phyloP scores from a whole-genome alignment of 2,329 filamentous ascomycete species.

The Neurospora sp. region DNA sequence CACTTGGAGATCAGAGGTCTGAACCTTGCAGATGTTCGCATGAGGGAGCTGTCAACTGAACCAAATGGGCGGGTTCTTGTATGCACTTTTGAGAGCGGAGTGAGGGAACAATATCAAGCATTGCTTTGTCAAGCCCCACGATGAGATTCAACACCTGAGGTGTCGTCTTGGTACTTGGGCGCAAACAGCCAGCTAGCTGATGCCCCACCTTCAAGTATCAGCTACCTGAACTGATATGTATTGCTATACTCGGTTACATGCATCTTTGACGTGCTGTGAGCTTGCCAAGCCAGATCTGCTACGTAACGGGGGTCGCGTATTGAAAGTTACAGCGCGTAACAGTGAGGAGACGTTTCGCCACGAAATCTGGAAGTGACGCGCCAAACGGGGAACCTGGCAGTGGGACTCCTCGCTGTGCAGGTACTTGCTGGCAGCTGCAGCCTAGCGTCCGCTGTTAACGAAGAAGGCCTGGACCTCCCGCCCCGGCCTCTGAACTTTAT shows the following conservation, averaged over 20 bases:
- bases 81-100: neutral
- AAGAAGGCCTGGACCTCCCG: neutral
- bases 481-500: neutral
- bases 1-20: neutral
- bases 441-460: neutral
- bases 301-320: neutral
- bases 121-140: neutral
- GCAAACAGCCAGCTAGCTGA: neutral
- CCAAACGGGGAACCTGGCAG: neutral
- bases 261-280: neutral
- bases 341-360: neutral
- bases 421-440: neutral
- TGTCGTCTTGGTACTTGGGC: neutral
- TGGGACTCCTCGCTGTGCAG: neutral
- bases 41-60: neutral
- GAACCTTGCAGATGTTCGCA: neutral
- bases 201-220: neutral
- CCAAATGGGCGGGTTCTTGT: neutral
- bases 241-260: neutral
- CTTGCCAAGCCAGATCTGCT: neutral
- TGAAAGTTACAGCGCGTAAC: neutral
- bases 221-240: neutral
- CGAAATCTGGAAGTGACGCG: neutral
- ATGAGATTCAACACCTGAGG: neutral
- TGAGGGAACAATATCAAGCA: neutral